Evolutionary conservation across 106 monocot genomes (phyloP).

Genomic region (Phalaenopsis aphrodite): DNA sequence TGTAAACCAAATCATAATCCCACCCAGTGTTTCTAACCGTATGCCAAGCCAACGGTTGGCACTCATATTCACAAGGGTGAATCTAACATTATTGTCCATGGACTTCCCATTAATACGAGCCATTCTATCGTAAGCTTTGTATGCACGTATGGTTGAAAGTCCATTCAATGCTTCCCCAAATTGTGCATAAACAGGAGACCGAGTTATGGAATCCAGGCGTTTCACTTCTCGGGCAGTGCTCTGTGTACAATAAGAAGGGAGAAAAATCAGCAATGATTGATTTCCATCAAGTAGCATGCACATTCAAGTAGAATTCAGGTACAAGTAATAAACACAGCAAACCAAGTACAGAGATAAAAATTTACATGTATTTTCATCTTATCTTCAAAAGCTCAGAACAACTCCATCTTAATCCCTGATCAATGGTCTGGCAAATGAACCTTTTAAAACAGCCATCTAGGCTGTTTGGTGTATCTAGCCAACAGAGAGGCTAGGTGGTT

Average conservation of each 20-base stretch:
- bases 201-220: conserved; percentile 90
- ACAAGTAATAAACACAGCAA: not conserved
- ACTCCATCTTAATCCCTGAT: not conserved
- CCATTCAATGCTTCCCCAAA: conserved; percentile 98
- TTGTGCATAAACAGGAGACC: conserved; percentile 99
- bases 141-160: conserved; percentile 92
- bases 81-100: conserved; percentile 98
- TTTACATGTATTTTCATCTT: not conserved
- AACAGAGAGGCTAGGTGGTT: not conserved
- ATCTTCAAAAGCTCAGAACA: not conserved
- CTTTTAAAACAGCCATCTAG: not conserved
- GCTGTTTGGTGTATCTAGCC: not conserved
- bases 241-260: conserved; percentile 19
- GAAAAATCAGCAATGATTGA: not conserved
- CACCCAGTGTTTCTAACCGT: conserved; percentile 82
- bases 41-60: conserved; percentile 91
- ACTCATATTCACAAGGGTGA: conserved; percentile 87
- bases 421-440: not conserved
- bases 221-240: conserved; percentile 92
- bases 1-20: conserved; percentile 94
- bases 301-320: not conserved
- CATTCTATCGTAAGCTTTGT: conserved; percentile 98
- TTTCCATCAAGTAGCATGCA: not conserved
- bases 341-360: not conserved
- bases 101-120: conserved; percentile 82